Base-by-base conservation (phyloP, 2,329 filamentous ascomycete genomes). In the Cordyceps javanica region DNA sequence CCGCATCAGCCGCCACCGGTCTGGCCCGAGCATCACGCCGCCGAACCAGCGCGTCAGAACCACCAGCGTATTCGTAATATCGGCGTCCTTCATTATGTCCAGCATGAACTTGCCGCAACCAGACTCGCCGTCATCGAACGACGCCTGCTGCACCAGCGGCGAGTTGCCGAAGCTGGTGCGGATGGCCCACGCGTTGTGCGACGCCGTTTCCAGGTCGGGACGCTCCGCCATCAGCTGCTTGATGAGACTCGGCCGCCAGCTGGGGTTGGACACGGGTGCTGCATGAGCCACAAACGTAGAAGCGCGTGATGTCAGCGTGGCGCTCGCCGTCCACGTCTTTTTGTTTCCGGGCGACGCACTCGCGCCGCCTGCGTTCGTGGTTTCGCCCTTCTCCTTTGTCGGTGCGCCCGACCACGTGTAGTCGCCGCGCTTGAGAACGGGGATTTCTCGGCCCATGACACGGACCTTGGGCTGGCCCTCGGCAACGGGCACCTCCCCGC, bases 361-460 rank as follows among this genome's bases (percentile, higher is more conserved):
- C 58, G 60, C 11, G 65, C 41, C 0, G n/a, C 66, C 61, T 10
- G 42, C 13, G 3, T 46, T 21, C 9, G 59, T 38, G 10, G 55
- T 9, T 25, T 42, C 21, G 5, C 3, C 23, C 13, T 25, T 60
- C 49, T 23, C 60, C 52, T 38, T 58, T 44, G 50, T 57, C 34
- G 50, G 57, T 13, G 60, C 62, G 16, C 62, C 62, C 5, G 68
- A 64, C 72, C 71, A 74, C 9, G 68, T 76, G 68, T 94, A 94
- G 2, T 88, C 90, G 68, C 88, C 86, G 63, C 91, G 77, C 70
- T 90, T 91, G 64, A 96, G 76, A 1, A 94, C 88, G 3, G 82
- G 79, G 14, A 95, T 75, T 53, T 91, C 85, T 55, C 90, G 81
- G 0, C 87, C 88, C 79, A 94, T 81, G 11, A 95, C 79, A 56